A percentile compares a stretch with the other conserved stretches of the same genome.
Evolutionary conservation across 257 asterid species (phyloP).

Genomic region (Leptodermis oblonga): DNA sequence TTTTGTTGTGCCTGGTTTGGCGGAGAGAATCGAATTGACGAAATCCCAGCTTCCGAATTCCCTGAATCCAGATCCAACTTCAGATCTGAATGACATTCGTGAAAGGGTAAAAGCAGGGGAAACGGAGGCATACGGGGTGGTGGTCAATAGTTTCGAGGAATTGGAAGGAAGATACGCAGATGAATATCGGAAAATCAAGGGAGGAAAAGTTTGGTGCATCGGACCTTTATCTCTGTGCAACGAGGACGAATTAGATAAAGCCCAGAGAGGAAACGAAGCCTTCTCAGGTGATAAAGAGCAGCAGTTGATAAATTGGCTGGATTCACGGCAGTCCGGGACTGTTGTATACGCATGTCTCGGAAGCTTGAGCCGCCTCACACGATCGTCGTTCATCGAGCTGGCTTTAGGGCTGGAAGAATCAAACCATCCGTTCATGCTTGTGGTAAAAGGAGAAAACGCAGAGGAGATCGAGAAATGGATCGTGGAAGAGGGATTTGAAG

Average conservation of each 20-base stretch:
- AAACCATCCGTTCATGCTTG: constrained; percentile 38
- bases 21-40: constrained; percentile 40
- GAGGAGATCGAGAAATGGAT: constrained; percentile 39
- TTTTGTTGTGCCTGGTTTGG: constrained; percentile 46
- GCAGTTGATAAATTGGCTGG: constrained; percentile 36
- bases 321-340: constrained; percentile 17
- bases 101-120: constrained; percentile 19
- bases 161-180: constrained; percentile 36
- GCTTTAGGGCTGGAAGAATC: constrained; percentile 45
- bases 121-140: constrained; percentile 36
- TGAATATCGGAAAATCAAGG: constrained; percentile 13
- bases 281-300: constrained; percentile 17
- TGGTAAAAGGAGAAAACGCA: constrained; percentile 19
- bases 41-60: constrained; percentile 41
- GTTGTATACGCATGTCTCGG: constrained; percentile 56
- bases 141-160: constrained; percentile 42
- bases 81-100: constrained; percentile 8
- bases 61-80: neutral
- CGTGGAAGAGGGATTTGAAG: constrained; percentile 31
- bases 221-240: constrained; percentile 53
- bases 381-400: constrained; percentile 37
- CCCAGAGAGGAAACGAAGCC: constrained; percentile 37
- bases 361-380: constrained; percentile 33
- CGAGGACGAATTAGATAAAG: constrained; percentile 27
- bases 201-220: constrained; percentile 36